Evolutionary conservation across 768 basidiomycete genomes (phyloP).

Genomic region (Dioszegia hungarica): DNA sequence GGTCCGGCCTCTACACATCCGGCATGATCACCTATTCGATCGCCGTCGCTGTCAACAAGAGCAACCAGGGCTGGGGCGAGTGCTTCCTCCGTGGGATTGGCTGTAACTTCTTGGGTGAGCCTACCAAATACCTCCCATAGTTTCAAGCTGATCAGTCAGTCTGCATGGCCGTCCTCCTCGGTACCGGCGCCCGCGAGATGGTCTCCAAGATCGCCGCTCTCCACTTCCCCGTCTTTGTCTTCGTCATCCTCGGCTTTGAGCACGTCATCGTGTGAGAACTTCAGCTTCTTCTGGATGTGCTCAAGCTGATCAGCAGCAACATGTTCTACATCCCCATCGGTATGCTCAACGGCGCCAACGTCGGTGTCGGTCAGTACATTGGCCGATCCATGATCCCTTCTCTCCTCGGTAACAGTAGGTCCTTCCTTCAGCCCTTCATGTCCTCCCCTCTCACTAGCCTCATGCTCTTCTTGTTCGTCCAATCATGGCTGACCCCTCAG

Average conservation of each 20-base stretch:
- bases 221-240: conserved; percentile 21
- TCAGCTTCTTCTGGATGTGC: not conserved
- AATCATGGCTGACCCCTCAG: not conserved
- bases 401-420: conserved; percentile 14
- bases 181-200: conserved; percentile 19
- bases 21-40: conserved; percentile 14
- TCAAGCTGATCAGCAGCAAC: conserved; percentile 4
- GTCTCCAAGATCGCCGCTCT: conserved; percentile 22
- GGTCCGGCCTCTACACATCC: conserved; percentile 11
- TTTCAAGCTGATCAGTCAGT: not conserved
- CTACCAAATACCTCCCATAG: not conserved
- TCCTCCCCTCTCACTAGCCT: not conserved
- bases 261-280: conserved; percentile 19
- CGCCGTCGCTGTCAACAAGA: conserved; percentile 14
- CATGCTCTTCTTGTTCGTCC: not conserved
- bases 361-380: conserved; percentile 17
- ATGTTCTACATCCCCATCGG: conserved; percentile 25
- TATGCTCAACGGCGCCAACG: conserved; percentile 19
- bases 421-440: not conserved
- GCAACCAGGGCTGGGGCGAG: conserved; percentile 10
- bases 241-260: conserved; percentile 22
- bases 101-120: conserved; percentile 17
- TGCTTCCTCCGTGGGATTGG: conserved; percentile 19
- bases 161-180: conserved; percentile 19
- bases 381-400: conserved; percentile 21